phyloP scores from a whole-genome alignment of 176 grass and related monocot species.

The Ananas comosus region DNA sequence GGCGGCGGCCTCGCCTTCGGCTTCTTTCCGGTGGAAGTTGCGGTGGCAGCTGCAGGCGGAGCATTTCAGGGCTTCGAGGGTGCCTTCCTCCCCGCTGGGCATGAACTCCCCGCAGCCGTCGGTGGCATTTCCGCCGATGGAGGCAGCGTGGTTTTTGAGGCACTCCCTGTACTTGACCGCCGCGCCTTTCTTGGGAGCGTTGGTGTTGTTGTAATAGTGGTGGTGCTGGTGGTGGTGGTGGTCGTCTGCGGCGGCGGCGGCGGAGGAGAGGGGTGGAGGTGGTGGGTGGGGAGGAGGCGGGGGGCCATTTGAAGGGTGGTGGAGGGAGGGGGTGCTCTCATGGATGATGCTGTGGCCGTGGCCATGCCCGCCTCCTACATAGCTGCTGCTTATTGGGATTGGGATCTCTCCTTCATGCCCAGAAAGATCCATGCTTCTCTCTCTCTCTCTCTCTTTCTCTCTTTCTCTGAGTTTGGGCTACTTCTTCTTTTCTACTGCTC shows the following conservation, averaged over 20 bases:
- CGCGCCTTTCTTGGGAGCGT: conserved; percentile 20
- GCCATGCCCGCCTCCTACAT: conserved; percentile 32
- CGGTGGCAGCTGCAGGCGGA: conserved; percentile 63
- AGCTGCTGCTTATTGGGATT: conserved; percentile 68
- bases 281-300: not conserved
- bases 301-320: conserved; percentile 15
- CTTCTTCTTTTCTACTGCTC: conserved; percentile 26
- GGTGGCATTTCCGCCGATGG: conserved; percentile 54
- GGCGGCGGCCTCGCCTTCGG: conserved; percentile 6
- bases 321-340: conserved; percentile 31
- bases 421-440: conserved; percentile 69
- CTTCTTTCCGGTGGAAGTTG: conserved; percentile 53
- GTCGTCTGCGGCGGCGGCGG: conserved; percentile 12
- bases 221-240: conserved; percentile 9
- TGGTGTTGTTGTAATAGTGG: conserved; percentile 12
- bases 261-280: not conserved
- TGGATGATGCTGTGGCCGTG: conserved; percentile 37
- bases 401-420: conserved; percentile 69
- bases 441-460: conserved; percentile 19
- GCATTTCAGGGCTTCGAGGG: conserved; percentile 43
- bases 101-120: conserved; percentile 76
- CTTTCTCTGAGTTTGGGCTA: not conserved
- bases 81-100: conserved; percentile 54
- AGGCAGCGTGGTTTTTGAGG: conserved; percentile 55
- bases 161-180: conserved; percentile 41